Percentiles rank a stretch among this genome's conserved stretches.
Evolutionary conservation across 495 filamentous ascomycete genomes (phyloP).

Genomic region (Pyrenopolyporus hunteri): DNA sequence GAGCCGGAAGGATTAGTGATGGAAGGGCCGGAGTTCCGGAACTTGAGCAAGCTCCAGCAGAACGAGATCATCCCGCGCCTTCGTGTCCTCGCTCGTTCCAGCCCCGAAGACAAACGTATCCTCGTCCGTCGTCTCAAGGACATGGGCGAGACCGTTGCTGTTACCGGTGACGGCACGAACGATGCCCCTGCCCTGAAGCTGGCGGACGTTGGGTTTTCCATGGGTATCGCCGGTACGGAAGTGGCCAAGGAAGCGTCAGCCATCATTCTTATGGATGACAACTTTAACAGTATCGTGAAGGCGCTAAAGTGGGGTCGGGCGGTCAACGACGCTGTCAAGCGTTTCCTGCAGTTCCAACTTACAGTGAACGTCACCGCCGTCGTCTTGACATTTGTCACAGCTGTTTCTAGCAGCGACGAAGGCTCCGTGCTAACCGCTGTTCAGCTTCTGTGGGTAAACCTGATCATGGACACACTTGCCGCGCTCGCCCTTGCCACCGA

Average conservation of each 20-base stretch:
- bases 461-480: slow-evolving; percentile 94
- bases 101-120: slow-evolving; percentile 86
- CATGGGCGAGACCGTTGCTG: slow-evolving; percentile 80
- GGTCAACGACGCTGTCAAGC: slow-evolving; percentile 89
- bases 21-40: slow-evolving; percentile 85
- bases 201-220: slow-evolving; percentile 90
- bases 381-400: slow-evolving; percentile 79
- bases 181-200: slow-evolving; percentile 85
- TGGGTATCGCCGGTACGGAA: slow-evolving; percentile 90
- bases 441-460: slow-evolving; percentile 88
- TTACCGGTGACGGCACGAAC: slow-evolving; percentile 90
- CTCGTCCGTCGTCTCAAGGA: slow-evolving; percentile 75
- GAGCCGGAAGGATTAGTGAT: slow-evolving; percentile 74
- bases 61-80: slow-evolving; percentile 74
- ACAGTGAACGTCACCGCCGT: slow-evolving; percentile 93
- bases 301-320: slow-evolving; percentile 89
- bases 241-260: slow-evolving; percentile 94
- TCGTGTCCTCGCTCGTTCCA: slow-evolving; percentile 84
- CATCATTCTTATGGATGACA: slow-evolving; percentile 91
- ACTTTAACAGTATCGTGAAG: slow-evolving; percentile 86
- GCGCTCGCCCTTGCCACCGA: slow-evolving; percentile 87
- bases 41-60: slow-evolving; percentile 72
- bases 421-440: slow-evolving; percentile 81
- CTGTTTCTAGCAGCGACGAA: slow-evolving; percentile 70
- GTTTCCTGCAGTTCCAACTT: slow-evolving; percentile 90